Evolutionary conservation across 331 rosid species (phyloP), one percentile per base, ranked within the genome.

Genomic region (Malus hybrid): DNA sequence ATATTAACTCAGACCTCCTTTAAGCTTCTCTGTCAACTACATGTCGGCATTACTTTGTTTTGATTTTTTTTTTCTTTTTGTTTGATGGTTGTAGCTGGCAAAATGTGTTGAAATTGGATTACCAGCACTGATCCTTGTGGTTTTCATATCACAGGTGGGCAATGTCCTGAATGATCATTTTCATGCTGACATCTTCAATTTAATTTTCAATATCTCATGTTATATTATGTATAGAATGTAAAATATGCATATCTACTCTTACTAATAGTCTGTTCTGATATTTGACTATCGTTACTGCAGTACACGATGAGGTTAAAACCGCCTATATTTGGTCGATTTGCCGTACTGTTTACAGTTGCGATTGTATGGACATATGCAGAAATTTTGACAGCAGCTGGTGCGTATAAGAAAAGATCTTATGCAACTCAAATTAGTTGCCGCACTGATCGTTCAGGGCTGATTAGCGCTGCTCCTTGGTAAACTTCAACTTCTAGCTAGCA

Each of bases 361-460:
- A 80, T 92, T 57, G 95, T 79, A 3, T 94, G 99, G 99, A 85
- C 76, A 76, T 90, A 86, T 76, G 95, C 97, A 78, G 96, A 83
- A 78, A 85, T 94, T 79, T 80, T 94, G 85, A 94, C 99, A 34
- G 89, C 75, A 33, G 93, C 90, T 66, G 99, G 99, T 80, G 99
- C 91, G 15, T 94, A 94, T 42, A 19, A 84, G 19, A 83, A 73
- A 61, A 85, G 85, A 88, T 33, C 99, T 57, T 86, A 84, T 27
- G 11, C 8, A 44, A 94, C 98, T 77, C 99, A 94, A 86, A 7
- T 70, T 6, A 94, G 88, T 67, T 94, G 99, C 72, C 96, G 99
- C 24, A 92, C 99, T 50, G 99, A 94, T 83, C 93, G 95, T 70
- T 88, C 99, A 60, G 99, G 98, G 42, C 93, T 94, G 70, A 73